Base-by-base conservation (phyloP, 306 rosid genomes). In the Hippophae rhamnoides region DNA sequence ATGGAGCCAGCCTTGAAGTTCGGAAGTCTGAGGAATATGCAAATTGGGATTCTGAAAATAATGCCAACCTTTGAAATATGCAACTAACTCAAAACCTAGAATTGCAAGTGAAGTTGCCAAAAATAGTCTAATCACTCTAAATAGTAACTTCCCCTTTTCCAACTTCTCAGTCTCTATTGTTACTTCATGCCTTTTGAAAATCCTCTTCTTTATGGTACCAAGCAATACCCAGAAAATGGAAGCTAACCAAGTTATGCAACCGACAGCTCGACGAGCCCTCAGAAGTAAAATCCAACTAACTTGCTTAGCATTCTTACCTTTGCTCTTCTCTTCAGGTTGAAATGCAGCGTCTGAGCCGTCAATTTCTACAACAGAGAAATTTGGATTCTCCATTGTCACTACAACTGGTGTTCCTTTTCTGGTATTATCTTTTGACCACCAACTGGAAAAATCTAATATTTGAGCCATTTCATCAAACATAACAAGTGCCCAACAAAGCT, bases 251-350 rank as follows among this genome's bases (percentile, higher is more conserved):
- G 89, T 53, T 43, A 90, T 69, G 76, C 86, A 80, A 51, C 98
- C 83, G 72, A 85, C 81, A 31, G 81, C 86, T 11, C 82, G 89
- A 57, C 83, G 89, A 71, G 89, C 98, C 71, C 75, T 87, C 18
- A 87, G 89, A 76, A 90, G 89, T 74, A 90, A 68, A n/a, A 90
- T 83, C 98, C 96, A 87, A 1, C 87, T 87, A 43, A 82, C 89
- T 74, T 92, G 98, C 52, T 74, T 87, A 0, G 93, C 96, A 78
- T 87, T 92, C 73, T 83, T 87, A 27, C 93, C 89, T 9, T 84
- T 78, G 68, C 72, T 83, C 55, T 81, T 92, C 64, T 87, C 93
- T 4, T 85, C 69, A 25, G 98, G 86, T 66, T 85, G 77, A 74
- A 90, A 87, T 64, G 96, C 98, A 52, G 84, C 73, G 71, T 87